A percentile compares a stretch with the other conserved stretches of the same genome.
Evolutionary conservation across 768 basidiomycete genomes (phyloP).

Genomic region (Boletus pseudo-olivaceus): DNA sequence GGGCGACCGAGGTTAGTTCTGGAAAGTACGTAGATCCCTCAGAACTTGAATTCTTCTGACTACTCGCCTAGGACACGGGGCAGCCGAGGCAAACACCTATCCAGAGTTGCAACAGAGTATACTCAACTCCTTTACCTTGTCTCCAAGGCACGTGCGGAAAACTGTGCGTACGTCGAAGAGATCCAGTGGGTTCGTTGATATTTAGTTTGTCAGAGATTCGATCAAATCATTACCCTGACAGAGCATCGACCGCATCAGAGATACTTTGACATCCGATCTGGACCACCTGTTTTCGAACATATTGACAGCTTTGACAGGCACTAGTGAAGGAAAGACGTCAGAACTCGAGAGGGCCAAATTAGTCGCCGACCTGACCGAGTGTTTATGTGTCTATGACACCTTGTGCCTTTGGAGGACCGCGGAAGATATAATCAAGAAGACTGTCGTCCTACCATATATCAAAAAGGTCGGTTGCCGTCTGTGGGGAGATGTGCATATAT

Average conservation of each 20-base stretch:
- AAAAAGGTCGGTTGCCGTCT: constrained; percentile 52
- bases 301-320: constrained; percentile 48
- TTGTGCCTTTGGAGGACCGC: constrained; percentile 84
- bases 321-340: constrained; percentile 44
- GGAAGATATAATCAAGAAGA: constrained; percentile 76
- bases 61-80: constrained; percentile 46
- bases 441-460: constrained; percentile 72
- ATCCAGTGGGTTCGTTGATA: constrained; percentile 73
- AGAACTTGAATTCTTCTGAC: neutral
- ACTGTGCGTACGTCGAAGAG: constrained; percentile 76
- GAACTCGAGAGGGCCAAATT: constrained; percentile 66
- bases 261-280: constrained; percentile 81
- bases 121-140: constrained; percentile 88
- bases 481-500: neutral
- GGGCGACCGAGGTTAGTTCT: constrained; percentile 28
- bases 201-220: constrained; percentile 3
- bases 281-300: constrained; percentile 74
- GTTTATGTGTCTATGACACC: constrained; percentile 73
- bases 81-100: constrained; percentile 74
- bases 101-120: constrained; percentile 86
- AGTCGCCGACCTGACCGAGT: constrained; percentile 69
- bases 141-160: constrained; percentile 73
- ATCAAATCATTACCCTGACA: constrained; percentile 30
- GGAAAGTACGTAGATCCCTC: constrained; percentile 30
- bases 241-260: constrained; percentile 82